Conservation (phyloP, 495 filamentous ascomycete species). For the Bathelium albidoporum region DNA sequence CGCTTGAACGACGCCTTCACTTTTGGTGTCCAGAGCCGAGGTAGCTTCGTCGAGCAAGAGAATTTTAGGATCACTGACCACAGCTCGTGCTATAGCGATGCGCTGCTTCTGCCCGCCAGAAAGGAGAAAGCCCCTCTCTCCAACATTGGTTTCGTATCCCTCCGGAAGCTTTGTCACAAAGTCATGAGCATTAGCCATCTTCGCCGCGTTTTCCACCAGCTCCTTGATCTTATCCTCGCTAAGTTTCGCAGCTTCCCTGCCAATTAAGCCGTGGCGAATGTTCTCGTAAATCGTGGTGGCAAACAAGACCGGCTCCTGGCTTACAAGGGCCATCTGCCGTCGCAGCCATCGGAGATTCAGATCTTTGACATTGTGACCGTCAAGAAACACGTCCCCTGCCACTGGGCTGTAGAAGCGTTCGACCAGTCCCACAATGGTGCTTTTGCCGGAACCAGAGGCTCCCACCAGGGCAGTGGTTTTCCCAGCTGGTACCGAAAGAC, state of each 20-base stretch:
- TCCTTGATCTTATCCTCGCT: conserved; percentile 54
- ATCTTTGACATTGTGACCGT: conserved; percentile 69
- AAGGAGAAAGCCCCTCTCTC: conserved; percentile 84
- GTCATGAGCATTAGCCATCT: conserved; percentile 87
- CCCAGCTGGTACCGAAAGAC: conserved; percentile 66
- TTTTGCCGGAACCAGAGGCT: conserved; percentile 82
- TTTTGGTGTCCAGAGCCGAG: conserved; percentile 87
- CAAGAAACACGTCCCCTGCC: conserved; percentile 65
- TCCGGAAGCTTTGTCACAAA: conserved; percentile 79
- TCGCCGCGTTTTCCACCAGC: conserved; percentile 68
- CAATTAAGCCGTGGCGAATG: conserved; percentile 79
- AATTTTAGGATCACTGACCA: conserved; percentile 93
- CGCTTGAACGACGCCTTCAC: conserved; percentile 88
- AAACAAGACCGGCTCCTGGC: conserved; percentile 77
- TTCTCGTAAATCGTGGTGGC: conserved; percentile 78
- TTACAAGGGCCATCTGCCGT: conserved; percentile 82
- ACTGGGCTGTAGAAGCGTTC: conserved; percentile 91
- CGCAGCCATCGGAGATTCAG: conserved; percentile 88
- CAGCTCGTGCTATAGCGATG: conserved; percentile 77
- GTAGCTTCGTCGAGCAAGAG: conserved; percentile 92
- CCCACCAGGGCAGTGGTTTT: conserved; percentile 83
- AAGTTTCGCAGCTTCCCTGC: conserved; percentile 62
- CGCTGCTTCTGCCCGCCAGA: conserved; percentile 96
- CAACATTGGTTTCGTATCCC: conserved; percentile 88
- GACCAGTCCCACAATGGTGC: conserved; percentile 82